Evolutionary conservation across 768 basidiomycete species (phyloP).

Genomic region (Rhodocollybia butyracea): DNA sequence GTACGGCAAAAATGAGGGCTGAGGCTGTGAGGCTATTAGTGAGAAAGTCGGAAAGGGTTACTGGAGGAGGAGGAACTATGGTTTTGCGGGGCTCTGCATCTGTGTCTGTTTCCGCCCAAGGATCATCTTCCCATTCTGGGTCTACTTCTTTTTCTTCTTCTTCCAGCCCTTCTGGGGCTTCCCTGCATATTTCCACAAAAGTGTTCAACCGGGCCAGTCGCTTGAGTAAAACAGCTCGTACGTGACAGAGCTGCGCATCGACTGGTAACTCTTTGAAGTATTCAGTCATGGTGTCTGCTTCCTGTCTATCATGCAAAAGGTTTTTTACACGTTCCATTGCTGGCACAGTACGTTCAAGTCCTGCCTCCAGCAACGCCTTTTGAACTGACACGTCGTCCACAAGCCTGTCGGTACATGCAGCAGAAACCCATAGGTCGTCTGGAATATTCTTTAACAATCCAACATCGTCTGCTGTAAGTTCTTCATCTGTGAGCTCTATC

Average conservation of each 20-base stretch:
- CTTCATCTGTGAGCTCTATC: conserved; percentile 51
- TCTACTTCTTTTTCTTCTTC: conserved; percentile 33
- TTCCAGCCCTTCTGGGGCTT: conserved; percentile 24
- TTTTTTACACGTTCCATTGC: conserved; percentile 47
- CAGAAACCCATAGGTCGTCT: conserved; percentile 75
- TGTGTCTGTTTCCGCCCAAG: conserved; percentile 59
- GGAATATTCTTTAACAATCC: conserved; percentile 44
- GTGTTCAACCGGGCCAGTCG: conserved; percentile 71
- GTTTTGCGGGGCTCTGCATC: conserved; percentile 18
- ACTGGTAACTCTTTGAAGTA: conserved; percentile 57
- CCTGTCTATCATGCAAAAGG: conserved; percentile 19
- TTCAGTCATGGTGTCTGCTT: conserved; percentile 32
- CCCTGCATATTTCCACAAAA: conserved; percentile 59
- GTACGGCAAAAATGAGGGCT: conserved; percentile 66
- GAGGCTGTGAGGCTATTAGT: conserved; percentile 49
- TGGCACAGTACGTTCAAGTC: conserved; percentile 53
- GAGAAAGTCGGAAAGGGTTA: conserved; percentile 67
- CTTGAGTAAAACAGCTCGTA: conserved; percentile 67
- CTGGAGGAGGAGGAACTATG: conserved; percentile 33
- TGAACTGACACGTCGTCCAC: conserved; percentile 56
- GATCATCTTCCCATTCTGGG: conserved; percentile 77
- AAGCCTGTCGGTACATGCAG: conserved; percentile 69
- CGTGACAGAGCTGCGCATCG: conserved; percentile 61
- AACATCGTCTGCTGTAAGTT: conserved; percentile 52
- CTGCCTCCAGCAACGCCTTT: conserved; percentile 56